Evolutionary conservation across 2,329 filamentous ascomycete species (phyloP).

Genomic region (Colletotrichum incanum): DNA sequence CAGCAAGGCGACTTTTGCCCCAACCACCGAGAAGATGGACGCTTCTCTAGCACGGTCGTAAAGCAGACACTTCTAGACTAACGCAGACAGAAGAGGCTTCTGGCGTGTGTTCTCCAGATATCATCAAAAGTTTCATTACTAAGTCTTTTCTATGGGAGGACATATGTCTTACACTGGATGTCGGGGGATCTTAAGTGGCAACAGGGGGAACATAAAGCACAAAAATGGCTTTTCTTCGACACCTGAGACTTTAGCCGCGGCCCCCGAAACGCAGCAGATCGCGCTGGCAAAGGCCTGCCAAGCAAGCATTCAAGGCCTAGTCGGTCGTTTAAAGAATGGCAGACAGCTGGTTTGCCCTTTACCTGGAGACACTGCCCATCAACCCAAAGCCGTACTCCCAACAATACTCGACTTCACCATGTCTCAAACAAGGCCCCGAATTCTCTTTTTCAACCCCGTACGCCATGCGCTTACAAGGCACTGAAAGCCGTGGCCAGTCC

Average conservation of each 20-base stretch:
- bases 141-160: not conserved
- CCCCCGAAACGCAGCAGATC: not conserved
- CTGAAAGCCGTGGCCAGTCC: conserved; percentile 32
- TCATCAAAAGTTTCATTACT: not conserved
- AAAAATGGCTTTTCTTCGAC: too few relatives aligned
- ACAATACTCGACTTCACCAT: not conserved
- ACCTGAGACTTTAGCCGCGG: not conserved
- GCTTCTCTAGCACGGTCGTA: not conserved
- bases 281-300: too few relatives aligned
- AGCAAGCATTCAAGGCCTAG: not conserved
- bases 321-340: not conserved
- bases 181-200: not conserved
- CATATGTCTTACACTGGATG: not conserved
- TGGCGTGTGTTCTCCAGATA: not conserved
- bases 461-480: conserved; percentile 41
- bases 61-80: not conserved
- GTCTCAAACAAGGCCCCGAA: conserved; percentile 40
- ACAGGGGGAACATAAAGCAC: not conserved
- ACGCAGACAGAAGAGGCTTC: too few relatives aligned
- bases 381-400: not conserved
- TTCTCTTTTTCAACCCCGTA: conserved; percentile 47
- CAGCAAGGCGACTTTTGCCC: too few relatives aligned
- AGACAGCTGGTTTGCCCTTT: too few relatives aligned
- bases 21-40: not conserved
- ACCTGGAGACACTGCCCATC: not conserved